These are phyloP conservation scores for Rhizopus stolonifer DNA, from an alignment of 371 early-diverging fungal species.

Conservation along the genomic window DNA sequence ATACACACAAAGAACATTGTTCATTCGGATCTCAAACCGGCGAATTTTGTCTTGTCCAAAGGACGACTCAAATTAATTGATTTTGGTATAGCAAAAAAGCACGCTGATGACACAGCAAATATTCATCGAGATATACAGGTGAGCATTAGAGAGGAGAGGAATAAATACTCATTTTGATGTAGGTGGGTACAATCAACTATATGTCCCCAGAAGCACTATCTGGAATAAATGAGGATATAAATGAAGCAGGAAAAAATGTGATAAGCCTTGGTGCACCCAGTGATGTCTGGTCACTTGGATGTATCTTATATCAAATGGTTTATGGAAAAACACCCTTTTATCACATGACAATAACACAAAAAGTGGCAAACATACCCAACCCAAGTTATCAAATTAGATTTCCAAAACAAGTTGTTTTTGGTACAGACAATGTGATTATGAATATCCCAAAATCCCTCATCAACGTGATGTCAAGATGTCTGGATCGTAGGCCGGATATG, in stretches of 20 bases:
- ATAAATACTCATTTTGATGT: too few species aligned
- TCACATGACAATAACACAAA: conserved; percentile 62
- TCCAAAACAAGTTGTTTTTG: conserved; percentile 29
- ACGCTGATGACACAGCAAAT: conserved; percentile 94
- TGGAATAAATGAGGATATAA: conserved; percentile 24
- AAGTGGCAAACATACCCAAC: conserved; percentile 72
- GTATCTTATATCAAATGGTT: conserved; percentile 96
- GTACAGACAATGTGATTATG: neutral
- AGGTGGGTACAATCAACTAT: conserved; percentile 94
- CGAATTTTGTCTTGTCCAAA: conserved; percentile 86
- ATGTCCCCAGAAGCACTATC: conserved; percentile 95
- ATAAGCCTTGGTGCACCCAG: conserved; percentile 65
- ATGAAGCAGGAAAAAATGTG: conserved; percentile 7
- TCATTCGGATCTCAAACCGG: conserved; percentile 96
- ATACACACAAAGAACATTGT: conserved; percentile 90
- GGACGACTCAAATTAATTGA: conserved; percentile 93
- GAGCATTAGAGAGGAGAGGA: too few species aligned
- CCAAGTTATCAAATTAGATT: conserved; percentile 61
- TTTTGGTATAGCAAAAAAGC: conserved; percentile 98
- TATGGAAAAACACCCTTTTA: conserved; percentile 91
- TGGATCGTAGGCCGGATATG: conserved; percentile 2
- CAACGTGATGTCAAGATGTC: neutral
- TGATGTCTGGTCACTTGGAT: conserved; percentile 98
- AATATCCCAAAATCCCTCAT: neutral
- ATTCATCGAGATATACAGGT: conserved; percentile 86